Base-by-base conservation (phyloP, 225 moss, liverwort and hornwort genomes). In the Straminergon stramineum region DNA sequence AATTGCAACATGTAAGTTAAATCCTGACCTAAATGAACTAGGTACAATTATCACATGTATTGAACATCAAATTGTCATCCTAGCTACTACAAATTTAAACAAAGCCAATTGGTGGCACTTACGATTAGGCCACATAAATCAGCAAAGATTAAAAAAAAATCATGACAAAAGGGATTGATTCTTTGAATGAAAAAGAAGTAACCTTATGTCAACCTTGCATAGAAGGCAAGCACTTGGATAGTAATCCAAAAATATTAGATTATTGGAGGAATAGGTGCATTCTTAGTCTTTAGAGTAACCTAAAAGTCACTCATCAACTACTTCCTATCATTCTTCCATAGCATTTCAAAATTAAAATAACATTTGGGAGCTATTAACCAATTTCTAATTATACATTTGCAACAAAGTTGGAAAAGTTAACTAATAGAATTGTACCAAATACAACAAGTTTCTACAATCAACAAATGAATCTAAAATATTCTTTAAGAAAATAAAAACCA, bases 231-330 rank as follows among this genome's bases (percentile, higher is more conserved):
- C 2, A 27, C 0, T 2, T 1, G 0, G 5, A 9, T 27, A 41
- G 9, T 71, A 16, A 73, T 71, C 5, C 1, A 21, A 64, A 15
- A 13, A 31, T 5, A 70, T 39, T 0, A 19, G 0, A 32, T 32
- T 75, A 11, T 32, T 32, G 2, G 2, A 76, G 32, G 52, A 75
- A 21, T 52, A 20, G 2, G 5, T 51, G 6, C 7, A 31, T 32
- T 52, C 3, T 20, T 34, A 2, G 2, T 34, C 13, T 34, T 5
- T 21, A 34, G 0, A 21, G 0, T 52, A 34, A 52, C 0, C 1
- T 76, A 52, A 5, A 76, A 4, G 7, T 76, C 76, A 76, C 53
- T 53, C 34, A 76, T 34, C 5, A 34, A 13, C 8, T 0, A 52
- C 34, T 76, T 76, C 52, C 11, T 52, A 34, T 21, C n/a, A n/a